Evolutionary conservation across 495 filamentous ascomycete genomes (phyloP), one percentile per base, ranked within the genome.

Genomic region (Lepraria neglecta): DNA sequence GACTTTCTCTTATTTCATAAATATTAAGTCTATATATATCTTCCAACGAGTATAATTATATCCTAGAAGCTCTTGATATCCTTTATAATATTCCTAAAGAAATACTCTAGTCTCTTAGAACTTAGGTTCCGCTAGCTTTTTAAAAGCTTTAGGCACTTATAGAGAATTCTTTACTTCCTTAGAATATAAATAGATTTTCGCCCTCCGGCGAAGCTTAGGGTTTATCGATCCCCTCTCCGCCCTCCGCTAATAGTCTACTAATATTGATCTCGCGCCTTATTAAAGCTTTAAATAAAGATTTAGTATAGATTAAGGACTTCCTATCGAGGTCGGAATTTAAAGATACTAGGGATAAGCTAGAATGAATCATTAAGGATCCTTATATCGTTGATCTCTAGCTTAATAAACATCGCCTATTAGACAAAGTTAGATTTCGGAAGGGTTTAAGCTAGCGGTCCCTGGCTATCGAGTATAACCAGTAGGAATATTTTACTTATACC

Each of bases 21-120:
- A 52, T 52, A 52, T 52, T 30, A 52, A 30, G 21, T 52, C 48
- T 52, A 52, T 30, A 52, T n/a, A n/a, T n/a, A n/a, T n/a, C n/a
- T n/a, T n/a, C n/a, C n/a, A n/a, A n/a, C n/a, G n/a, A n/a, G n/a
- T 24, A 52, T 52, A 30, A 28, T 30, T 52, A 14, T 52, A 30
- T 52, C 30, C 48, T 52, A 30, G 48, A 52, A 52, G 48, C 19
- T 52, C 19, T 52, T 30, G 27, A 52, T 30, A 30, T 52, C 19
- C 48, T 52, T 52, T 52, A 30, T 30, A 52, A 52, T 52, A 30
- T 52, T 52, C 15, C 48, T 52, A 52, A 52, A 52, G 19, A 52
- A 14, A 52, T 14, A 24, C 19, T 52, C 27, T 14, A 30, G 48
- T 52, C 19, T 52, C 27, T 52, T 52, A 52, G 19, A 52, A 30